Evolutionary conservation across 139 green algal genomes (phyloP).

Genomic region (Chlorella sp.): DNA sequence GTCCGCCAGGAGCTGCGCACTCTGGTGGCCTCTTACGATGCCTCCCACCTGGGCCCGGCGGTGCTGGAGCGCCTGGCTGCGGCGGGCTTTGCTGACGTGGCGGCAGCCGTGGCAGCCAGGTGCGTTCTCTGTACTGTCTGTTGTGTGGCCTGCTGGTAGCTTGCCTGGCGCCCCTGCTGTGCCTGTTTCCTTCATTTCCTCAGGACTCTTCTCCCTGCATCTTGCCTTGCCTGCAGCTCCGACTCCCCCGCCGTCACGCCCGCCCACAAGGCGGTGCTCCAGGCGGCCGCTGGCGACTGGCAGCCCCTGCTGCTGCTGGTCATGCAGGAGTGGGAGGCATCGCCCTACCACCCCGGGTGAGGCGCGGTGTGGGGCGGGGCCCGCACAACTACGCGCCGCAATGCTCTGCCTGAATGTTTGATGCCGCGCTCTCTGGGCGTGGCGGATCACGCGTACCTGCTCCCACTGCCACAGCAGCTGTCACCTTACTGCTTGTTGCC

Average conservation of each 20-base stretch:
- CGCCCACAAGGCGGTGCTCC: slow-evolving; percentile 27
- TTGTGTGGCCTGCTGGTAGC: neutral
- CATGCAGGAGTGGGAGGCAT: slow-evolving; percentile 44
- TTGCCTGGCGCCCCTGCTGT: neutral
- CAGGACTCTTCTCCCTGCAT: neutral
- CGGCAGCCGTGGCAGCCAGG: slow-evolving; percentile 36
- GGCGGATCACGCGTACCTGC: neutral
- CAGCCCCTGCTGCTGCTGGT: slow-evolving; percentile 26
- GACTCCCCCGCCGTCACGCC: slow-evolving; percentile 34
- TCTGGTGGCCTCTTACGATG: slow-evolving; percentile 56
- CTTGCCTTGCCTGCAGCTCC: neutral
- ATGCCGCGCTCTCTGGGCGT: neutral
- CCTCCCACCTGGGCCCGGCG: slow-evolving; percentile 30
- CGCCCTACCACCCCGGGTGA: slow-evolving; percentile 46
- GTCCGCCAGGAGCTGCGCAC: slow-evolving; percentile 35
- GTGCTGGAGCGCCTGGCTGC: slow-evolving; percentile 41
- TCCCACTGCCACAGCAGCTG: neutral
- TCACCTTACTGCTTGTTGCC: too few species aligned
- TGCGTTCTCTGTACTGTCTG: neutral
- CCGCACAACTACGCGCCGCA: neutral
- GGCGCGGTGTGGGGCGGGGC: slow-evolving; percentile 9
- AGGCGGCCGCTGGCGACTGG: slow-evolving; percentile 57
- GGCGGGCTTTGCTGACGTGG: slow-evolving; percentile 48
- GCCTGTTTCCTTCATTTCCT: too few species aligned
- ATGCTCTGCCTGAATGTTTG: neutral